Base-by-base conservation (phyloP, 345 rosid genomes). In the Aethionema arabicum region DNA sequence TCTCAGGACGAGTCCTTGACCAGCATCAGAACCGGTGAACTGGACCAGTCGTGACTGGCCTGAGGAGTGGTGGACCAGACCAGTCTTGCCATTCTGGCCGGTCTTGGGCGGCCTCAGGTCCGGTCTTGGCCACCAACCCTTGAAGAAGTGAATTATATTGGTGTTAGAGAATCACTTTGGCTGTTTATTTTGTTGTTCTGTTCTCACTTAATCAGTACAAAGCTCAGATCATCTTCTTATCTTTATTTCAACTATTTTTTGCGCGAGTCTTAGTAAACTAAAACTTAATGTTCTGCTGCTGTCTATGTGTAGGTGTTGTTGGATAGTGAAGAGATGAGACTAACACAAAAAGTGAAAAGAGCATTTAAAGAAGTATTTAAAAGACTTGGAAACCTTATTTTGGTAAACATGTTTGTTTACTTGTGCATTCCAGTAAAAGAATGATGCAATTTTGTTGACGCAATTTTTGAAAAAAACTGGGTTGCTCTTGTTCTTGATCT, bases 271-370 rank as follows among this genome's bases (percentile, higher is more conserved):
- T 10, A 40, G 41, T 59, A 10, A n/a, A n/a, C n/a, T n/a, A n/a
- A 45, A 21, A 45, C 15, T 35, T 47, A 4, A 21, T 3, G 38
- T 55, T 29, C 39, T 45, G 55, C 11, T 66, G 42, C 0, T 44
- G 16, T 44, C 3, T 55, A 0, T 62, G 0, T 62, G 60, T 57
- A 70, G 74, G 69, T 69, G 55, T 63, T 69, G 59, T 63, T 52
- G 69, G 69, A 70, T 70, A 70, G 69, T 63, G 63, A 56, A 51
- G 74, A 70, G 48, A n/a, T n/a, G 69, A 30, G 42, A 70, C 69
- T 70, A 70, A 70, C 74, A 70, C 63, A 62, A 54, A 56, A 58
- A 62, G 74, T 41, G 50, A 35, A 35, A 63, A 49, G 52, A 56
- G 59, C 52, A 56, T 63, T 55, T 27, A 70, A 57, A 63, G 53